Evolutionary conservation across 768 basidiomycete species (phyloP), one percentile per base, ranked within the genome.

Genomic region (Tricholoma sp.): DNA sequence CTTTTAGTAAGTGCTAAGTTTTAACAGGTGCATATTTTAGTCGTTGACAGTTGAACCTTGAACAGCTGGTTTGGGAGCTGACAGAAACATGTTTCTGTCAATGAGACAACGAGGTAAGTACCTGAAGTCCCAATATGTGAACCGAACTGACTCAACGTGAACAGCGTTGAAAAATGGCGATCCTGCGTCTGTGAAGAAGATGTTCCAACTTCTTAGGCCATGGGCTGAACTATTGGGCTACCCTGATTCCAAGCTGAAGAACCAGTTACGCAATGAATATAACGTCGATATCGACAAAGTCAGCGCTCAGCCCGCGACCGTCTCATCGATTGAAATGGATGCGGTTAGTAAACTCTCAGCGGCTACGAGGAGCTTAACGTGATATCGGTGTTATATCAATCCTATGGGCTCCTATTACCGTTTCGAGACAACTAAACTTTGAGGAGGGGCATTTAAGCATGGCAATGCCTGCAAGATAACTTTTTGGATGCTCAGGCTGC

Each of bases 181-280:
- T 39, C 21, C 50, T 19, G 50, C 47, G 10, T 50, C 50, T 19
- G 35, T 57, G 50, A 50, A 50, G 12, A 52, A 29, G 24, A 51
- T 57, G 50, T 57, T 52, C 18, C 24, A 52, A 18, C 37, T 51
- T 32, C 50, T 57, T 22, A 45, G 12, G 14, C 51, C 56, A 24
- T 56, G 27, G 18, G 46, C 45, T 2, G 29, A 29, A 16, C 27
- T 47, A 16, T 35, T 52, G 14, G 50, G 24, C 5, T 51, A 35
- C 39, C 34, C 50, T 29, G 27, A 37, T 32, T 27, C 9, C 35
- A 50, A 57, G 8, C 27, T 57, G 18, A 57, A 52, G 22, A 39
- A 52, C 16, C 56, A 57, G 24, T 21, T 57, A 18, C 21, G 45
- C n/a, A 52, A 37, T 24, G 56, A 57, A 34, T 57, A 52, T 52